These are phyloP conservation scores for Tuber calosporum DNA, from an alignment of 495 filamentous ascomycete species.

Conservation along the genomic window DNA sequence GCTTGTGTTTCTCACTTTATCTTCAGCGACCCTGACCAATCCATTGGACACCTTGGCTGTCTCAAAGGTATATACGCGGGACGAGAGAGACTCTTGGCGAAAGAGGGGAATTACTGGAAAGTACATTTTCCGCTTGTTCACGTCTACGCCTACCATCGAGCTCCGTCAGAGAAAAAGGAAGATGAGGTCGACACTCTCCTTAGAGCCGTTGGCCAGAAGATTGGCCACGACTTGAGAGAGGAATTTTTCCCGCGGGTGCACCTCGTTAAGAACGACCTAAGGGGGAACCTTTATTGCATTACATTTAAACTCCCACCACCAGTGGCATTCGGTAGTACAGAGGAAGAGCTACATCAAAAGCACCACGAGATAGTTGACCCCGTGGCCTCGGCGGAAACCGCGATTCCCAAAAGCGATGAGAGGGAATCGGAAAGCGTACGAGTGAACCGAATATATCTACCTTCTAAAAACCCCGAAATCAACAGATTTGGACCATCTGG, in stretches of 20 bases:
- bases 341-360: neutral
- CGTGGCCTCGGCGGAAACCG: neutral
- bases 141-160: neutral
- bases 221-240: neutral
- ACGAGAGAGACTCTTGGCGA: neutral
- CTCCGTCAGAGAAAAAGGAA: neutral
- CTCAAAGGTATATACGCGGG: neutral
- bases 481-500: neutral
- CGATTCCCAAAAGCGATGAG: neutral
- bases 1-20: conserved; percentile 78
- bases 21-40: conserved; percentile 51
- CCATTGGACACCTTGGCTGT: neutral
- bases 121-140: neutral
- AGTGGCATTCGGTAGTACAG: neutral
- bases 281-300: neutral
- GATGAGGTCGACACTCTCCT: neutral
- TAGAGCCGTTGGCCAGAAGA: neutral
- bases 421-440: neutral
- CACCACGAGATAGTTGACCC: neutral
- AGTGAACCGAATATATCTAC: neutral
- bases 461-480: neutral
- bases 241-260: neutral
- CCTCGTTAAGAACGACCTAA: neutral
- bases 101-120: neutral
- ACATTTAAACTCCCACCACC: neutral